Base-by-base conservation (phyloP, 768 basidiomycete species). In the Pleurotus pulmonarius region DNA sequence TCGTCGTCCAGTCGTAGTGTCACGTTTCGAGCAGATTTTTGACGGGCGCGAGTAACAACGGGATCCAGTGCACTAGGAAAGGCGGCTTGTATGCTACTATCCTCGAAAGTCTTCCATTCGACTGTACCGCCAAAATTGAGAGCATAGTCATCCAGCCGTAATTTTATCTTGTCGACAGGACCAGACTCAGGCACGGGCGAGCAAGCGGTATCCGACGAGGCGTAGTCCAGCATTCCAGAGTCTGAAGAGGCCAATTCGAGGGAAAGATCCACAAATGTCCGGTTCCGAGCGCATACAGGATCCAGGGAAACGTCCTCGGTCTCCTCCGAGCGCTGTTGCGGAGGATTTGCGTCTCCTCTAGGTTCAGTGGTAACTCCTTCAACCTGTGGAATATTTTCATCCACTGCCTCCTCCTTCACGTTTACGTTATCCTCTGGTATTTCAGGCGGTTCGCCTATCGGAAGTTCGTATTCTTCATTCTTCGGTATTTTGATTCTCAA, bases 391-490 rank as follows among this genome's bases (percentile, higher is more conserved):
- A 41, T n/a, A 53, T n/a, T 22, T 29, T 18, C 18, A 24, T 24
- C 37, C 38, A 53, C 34, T 16, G 39, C 51, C 22, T 53, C 51
- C 18, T 53, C 34, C 16, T 53, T 53, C 15, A 53, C 39, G 16
- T 16, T n/a, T n/a, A 53, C 51, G 16, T 16, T 5, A 53, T 53
- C 51, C 5, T 58, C 59, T 13, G 49, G 55, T 11, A 60, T 40
- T 13, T 65, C 60, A 0, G 73, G 73, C 34, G 74, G 74, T 7
- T 40, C 62, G 2, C 73, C 75, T 11, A 75, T 63, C 5, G 62
- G 65, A n/a, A 76, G 60, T 29, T 74, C 73, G 58, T 78, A 78
- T 18, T 68, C 67, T 3, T 67, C 71, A 13, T 58, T 44, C 8
- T 7, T 15, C 3, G 71, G 71, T 29, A 74, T 66, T 16, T 22